These are phyloP conservation scores for Salisapilia sapeloensis DNA, from an alignment of 352 stramenopile species.

Conservation along the genomic window DNA sequence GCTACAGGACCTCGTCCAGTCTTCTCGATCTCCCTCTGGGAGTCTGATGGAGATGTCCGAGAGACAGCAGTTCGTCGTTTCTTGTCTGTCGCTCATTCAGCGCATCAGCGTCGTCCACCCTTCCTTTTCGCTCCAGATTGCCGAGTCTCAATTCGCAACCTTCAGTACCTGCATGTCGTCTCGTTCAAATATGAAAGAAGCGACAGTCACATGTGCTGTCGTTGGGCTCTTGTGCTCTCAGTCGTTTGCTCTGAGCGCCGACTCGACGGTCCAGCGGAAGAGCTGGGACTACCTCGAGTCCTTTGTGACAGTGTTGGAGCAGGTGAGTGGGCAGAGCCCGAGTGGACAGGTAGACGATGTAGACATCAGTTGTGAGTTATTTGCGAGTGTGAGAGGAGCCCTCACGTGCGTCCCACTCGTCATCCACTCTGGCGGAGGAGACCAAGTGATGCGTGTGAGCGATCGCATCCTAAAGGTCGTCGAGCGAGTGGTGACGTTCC, in stretches of 20 bases:
- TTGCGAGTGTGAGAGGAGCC: conserved; percentile 42
- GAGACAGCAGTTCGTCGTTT: conserved; percentile 51
- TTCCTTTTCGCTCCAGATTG: too few species aligned
- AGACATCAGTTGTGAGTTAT: conserved; percentile 37
- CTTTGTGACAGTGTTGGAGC: conserved; percentile 37
- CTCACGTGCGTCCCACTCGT: conserved; percentile 47
- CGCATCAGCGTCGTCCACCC: conserved; percentile 50
- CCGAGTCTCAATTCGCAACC: too few species aligned
- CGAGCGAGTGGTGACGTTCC: conserved; percentile 33
- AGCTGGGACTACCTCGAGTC: conserved; percentile 45
- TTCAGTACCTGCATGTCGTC: conserved; percentile 14
- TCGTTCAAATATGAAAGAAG: conserved; percentile 31
- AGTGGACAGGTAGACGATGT: too few species aligned
- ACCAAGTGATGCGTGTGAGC: conserved; percentile 29
- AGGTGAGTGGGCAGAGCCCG: too few species aligned
- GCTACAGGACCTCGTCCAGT: conserved; percentile 52
- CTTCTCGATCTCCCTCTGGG: conserved; percentile 11
- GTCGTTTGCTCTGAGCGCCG: conserved; percentile 32
- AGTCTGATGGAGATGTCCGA: conserved; percentile 31
- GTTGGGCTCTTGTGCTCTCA: conserved; percentile 41
- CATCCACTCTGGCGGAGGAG: conserved; percentile 20
- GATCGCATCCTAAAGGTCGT: conserved; percentile 34
- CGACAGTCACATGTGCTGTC: conserved; percentile 30
- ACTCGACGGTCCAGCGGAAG: conserved; percentile 36
- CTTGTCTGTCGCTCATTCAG: conserved; percentile 51